phyloP scores from a whole-genome alignment of 768 basidiomycete species.

The Amanita subjunquillea region DNA sequence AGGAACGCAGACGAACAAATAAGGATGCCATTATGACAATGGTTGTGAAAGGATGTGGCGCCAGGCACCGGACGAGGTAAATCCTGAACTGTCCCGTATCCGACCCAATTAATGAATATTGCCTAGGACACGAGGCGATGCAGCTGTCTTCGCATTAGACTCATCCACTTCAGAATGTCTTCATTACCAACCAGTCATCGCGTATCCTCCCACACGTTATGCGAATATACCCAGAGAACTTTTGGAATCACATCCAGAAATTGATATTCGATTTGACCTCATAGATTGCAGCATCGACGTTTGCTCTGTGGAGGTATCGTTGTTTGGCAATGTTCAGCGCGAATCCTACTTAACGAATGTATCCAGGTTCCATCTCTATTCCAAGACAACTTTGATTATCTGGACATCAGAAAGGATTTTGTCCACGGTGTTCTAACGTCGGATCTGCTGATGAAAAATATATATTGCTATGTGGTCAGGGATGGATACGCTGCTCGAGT shows the following conservation, averaged over 20 bases:
- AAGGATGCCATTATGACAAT: slow-evolving; percentile 97
- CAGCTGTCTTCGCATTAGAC: slow-evolving; percentile 72
- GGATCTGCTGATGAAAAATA: slow-evolving; percentile 90
- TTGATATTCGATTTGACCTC: slow-evolving; percentile 82
- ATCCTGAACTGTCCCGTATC: slow-evolving; percentile 13
- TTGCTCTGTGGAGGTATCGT: slow-evolving; percentile 83
- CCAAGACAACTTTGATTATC: slow-evolving; percentile 98
- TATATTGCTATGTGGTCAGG: slow-evolving; percentile 81
- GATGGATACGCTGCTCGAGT: slow-evolving; percentile 91
- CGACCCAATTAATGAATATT: neutral
- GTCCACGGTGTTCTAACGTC: slow-evolving; percentile 91
- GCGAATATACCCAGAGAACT: slow-evolving; percentile 73
- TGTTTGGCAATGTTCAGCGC: neutral
- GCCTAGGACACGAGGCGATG: slow-evolving; percentile 35
- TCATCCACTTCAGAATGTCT: slow-evolving; percentile 69
- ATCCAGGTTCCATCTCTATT: slow-evolving; percentile 85
- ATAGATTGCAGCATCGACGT: slow-evolving; percentile 87
- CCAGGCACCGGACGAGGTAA: slow-evolving; percentile 63
- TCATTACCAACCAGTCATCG: slow-evolving; percentile 72
- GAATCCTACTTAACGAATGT: neutral
- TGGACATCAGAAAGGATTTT: slow-evolving; percentile 85
- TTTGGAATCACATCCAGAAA: slow-evolving; percentile 59
- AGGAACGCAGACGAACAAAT: slow-evolving; percentile 74
- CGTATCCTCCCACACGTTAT: slow-evolving; percentile 52
- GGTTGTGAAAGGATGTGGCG: slow-evolving; percentile 76